Percentiles rank a stretch among this genome's conserved stretches.
These are phyloP conservation scores for Trichoderma sp. DNA, from an alignment of 2,329 filamentous ascomycete genomes.

Conservation along the genomic window DNA sequence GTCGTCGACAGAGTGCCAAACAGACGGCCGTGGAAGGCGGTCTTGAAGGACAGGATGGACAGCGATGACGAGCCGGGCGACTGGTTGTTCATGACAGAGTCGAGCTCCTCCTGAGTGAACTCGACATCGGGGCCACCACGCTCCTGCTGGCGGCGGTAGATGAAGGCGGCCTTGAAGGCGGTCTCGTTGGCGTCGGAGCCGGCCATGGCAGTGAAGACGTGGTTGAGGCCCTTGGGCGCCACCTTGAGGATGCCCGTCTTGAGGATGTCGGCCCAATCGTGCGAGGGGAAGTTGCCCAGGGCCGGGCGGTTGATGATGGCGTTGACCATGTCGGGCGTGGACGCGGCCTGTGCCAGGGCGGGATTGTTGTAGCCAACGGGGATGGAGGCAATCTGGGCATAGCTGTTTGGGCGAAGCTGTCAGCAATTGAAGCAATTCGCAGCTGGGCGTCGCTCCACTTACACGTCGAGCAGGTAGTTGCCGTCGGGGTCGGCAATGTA, in stretches of 20 bases:
- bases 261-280: conserved; percentile 78
- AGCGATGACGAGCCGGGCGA: conserved; percentile 70
- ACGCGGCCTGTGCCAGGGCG: conserved; percentile 64
- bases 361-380: conserved; percentile 92
- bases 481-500: conserved; percentile 73
- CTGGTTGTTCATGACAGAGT: conserved; percentile 75
- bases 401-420: conserved; percentile 44
- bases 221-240: conserved; percentile 76
- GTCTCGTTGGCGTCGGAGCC: conserved; percentile 93
- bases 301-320: conserved; percentile 86
- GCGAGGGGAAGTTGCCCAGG: conserved; percentile 83
- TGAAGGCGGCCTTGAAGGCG: conserved; percentile 93
- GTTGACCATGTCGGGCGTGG: conserved; percentile 73
- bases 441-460: conserved; percentile 31
- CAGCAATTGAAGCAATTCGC: not conserved
- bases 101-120: conserved; percentile 74
- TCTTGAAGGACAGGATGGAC: conserved; percentile 85
- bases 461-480: conserved; percentile 70
- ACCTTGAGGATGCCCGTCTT: conserved; percentile 77
- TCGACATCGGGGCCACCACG: conserved; percentile 74
- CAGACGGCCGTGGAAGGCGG: conserved; percentile 84
- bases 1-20: conserved; percentile 87
- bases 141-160: conserved; percentile 79
- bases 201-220: conserved; percentile 87
- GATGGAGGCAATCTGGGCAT: conserved; percentile 90